These are phyloP conservation scores for Pleurotus tuber-regium DNA, from an alignment of 768 basidiomycete species.

Conservation along the genomic window DNA sequence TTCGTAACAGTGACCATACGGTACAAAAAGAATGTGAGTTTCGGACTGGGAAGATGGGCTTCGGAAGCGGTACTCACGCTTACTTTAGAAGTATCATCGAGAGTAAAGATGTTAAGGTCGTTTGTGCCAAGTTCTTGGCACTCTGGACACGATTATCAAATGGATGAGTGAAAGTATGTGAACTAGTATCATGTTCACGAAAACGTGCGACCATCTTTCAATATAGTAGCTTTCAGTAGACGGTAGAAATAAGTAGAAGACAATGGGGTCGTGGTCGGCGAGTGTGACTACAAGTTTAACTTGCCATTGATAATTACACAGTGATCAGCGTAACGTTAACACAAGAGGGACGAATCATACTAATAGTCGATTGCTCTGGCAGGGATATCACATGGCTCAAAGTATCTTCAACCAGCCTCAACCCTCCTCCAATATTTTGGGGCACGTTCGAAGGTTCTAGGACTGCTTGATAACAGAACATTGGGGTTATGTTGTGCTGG, in stretches of 20 bases:
- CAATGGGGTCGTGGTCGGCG: too few relatives aligned
- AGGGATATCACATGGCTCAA: background rate
- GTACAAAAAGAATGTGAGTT: background rate
- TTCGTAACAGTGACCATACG: background rate
- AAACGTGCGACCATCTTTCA: too few relatives aligned
- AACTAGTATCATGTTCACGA: background rate
- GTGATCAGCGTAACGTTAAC: background rate
- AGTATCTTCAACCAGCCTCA: background rate
- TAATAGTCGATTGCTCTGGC: background rate
- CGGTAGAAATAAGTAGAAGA: too few relatives aligned
- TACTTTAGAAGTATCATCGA: background rate
- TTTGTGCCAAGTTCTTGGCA: background rate
- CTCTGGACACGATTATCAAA: background rate
- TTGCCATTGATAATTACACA: too few relatives aligned
- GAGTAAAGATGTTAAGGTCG: background rate
- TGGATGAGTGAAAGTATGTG: background rate
- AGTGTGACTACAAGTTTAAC: too few relatives aligned
- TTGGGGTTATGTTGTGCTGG: too few relatives aligned
- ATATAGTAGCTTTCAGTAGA: too few relatives aligned
- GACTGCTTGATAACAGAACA: too few relatives aligned
- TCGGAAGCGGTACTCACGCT: background rate
- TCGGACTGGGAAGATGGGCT: too few relatives aligned
- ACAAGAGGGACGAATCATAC: conserved; percentile 6
- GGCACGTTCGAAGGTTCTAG: conserved; percentile 1
- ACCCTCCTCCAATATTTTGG: background rate